phyloP scores from a whole-genome alignment of 768 basidiomycete species.

The Xerocomellus dryophilus region DNA sequence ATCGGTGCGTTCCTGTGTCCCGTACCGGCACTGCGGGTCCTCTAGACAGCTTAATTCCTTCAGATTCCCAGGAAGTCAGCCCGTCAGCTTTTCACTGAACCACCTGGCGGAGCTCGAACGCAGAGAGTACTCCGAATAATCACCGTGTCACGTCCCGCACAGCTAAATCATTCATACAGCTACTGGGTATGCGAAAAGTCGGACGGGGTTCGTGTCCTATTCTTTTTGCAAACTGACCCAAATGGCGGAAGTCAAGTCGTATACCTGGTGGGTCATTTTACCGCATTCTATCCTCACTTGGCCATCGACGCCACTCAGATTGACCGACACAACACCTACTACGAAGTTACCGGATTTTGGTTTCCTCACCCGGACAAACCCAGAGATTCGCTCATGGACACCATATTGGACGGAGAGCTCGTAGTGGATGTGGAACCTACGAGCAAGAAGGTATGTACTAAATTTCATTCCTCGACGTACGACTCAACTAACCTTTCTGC shows the following conservation, averaged over 20 bases:
- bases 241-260: conserved; percentile 52
- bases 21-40: background rate
- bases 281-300: background rate
- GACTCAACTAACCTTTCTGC: background rate
- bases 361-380: conserved; percentile 88
- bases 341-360: conserved; percentile 68
- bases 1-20: conserved; percentile 46
- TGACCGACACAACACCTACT: conserved; percentile 90
- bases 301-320: conserved; percentile 51
- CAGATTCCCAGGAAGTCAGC: conserved; percentile 95
- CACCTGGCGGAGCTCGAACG: conserved; percentile 76
- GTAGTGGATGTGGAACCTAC: conserved; percentile 84
- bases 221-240: conserved; percentile 67
- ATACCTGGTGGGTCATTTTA: conserved; percentile 62
- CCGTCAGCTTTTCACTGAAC: conserved; percentile 76
- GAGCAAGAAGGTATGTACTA: conserved; percentile 58
- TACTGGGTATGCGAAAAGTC: conserved; percentile 99
- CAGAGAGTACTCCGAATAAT: conserved; percentile 58
- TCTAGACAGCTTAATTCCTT: conserved; percentile 4
- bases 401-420: conserved; percentile 90
- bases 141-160: background rate
- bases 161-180: conserved; percentile 41
- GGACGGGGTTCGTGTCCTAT: conserved; percentile 88
- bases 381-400: conserved; percentile 64
- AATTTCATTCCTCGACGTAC: background rate